A percentile compares a stretch with the other conserved stretches of the same genome.
Conservation (phyloP, 2,329 filamentous ascomycete genomes). For the Aspergillus sp. region DNA sequence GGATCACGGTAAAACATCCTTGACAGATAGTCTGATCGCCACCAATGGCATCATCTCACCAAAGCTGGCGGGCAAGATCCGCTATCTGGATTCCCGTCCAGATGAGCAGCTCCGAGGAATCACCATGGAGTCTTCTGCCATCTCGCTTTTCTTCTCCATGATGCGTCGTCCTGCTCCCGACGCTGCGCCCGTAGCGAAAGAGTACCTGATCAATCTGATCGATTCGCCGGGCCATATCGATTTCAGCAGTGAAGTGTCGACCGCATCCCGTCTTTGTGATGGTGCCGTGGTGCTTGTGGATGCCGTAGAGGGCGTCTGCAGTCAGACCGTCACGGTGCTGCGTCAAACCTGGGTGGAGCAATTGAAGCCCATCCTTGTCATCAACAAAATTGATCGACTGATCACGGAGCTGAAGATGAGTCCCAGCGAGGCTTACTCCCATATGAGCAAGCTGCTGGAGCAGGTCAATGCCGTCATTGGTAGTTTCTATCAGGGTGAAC, state of each 20-base stretch:
- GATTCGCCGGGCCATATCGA: slow-evolving; percentile 98
- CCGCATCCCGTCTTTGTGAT: slow-evolving; percentile 89
- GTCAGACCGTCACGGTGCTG: slow-evolving; percentile 95
- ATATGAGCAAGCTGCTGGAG: slow-evolving; percentile 85
- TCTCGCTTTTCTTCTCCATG: slow-evolving; percentile 94
- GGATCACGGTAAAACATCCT: slow-evolving; percentile 97
- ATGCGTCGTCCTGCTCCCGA: slow-evolving; percentile 71
- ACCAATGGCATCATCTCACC: slow-evolving; percentile 99
- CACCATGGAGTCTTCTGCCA: slow-evolving; percentile 99
- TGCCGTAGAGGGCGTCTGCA: slow-evolving; percentile 96
- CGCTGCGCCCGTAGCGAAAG: slow-evolving; percentile 69
- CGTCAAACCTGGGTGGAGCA: slow-evolving; percentile 95
- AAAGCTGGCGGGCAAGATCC: slow-evolving; percentile 95
- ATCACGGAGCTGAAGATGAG: slow-evolving; percentile 95
- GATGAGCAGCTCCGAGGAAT: slow-evolving; percentile 96
- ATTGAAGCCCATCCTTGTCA: slow-evolving; percentile 87
- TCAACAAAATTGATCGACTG: slow-evolving; percentile 97
- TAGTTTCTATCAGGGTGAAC: slow-evolving; percentile 95
- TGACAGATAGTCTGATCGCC: slow-evolving; percentile 92
- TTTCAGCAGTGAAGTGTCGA: slow-evolving; percentile 97
- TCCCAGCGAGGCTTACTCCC: slow-evolving; percentile 82
- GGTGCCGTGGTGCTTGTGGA: slow-evolving; percentile 93
- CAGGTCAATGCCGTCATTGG: slow-evolving; percentile 97
- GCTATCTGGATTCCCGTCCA: slow-evolving; percentile 92
- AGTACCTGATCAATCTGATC: slow-evolving; percentile 96